phyloP scores from a whole-genome alignment of 495 filamentous ascomycete genomes.

The Baudoinia panamericana region DNA sequence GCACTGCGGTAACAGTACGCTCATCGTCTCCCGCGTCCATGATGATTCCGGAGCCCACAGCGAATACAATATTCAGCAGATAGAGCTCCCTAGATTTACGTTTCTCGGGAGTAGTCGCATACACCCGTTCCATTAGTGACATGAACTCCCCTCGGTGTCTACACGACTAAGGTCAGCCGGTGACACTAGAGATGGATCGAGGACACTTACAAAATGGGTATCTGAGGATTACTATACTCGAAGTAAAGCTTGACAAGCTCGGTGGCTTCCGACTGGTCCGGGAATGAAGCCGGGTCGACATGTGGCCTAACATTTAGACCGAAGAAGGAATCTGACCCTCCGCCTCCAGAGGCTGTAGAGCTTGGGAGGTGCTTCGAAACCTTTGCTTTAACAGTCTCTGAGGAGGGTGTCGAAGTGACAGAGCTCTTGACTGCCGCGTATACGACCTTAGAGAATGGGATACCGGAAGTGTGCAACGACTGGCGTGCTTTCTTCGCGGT shows the following conservation, averaged over 20 bases:
- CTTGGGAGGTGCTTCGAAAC: slow-evolving; percentile 17
- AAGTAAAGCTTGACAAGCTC: slow-evolving; percentile 76
- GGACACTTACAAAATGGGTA: slow-evolving; percentile 82
- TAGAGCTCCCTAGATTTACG: slow-evolving; percentile 76
- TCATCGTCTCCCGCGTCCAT: slow-evolving; percentile 47
- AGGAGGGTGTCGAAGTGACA: slow-evolving; percentile 42
- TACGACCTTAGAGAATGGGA: slow-evolving; percentile 88
- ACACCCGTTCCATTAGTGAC: slow-evolving; percentile 67
- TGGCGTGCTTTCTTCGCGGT: no score
- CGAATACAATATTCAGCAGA: slow-evolving; percentile 93
- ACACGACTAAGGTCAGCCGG: no score
- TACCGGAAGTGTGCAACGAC: slow-evolving; percentile 75
- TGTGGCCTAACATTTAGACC: slow-evolving; percentile 80
- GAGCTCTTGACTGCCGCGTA: slow-evolving; percentile 89
- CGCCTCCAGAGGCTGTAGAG: slow-evolving; percentile 28
- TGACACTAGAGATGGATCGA: no score
- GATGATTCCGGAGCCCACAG: slow-evolving; percentile 87
- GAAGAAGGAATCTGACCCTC: slow-evolving; percentile 79
- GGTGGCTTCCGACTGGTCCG: slow-evolving; percentile 55
- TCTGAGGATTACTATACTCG: slow-evolving; percentile 89
- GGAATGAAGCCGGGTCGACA: slow-evolving; percentile 75
- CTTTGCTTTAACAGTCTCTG: slow-evolving; percentile 42
- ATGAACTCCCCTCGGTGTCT: slow-evolving; percentile 81
- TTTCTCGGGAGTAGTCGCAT: slow-evolving; percentile 50
- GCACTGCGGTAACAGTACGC: slow-evolving; percentile 22